A percentile compares a stretch with the other conserved stretches of the same genome.
These are phyloP conservation scores for Colletotrichum sp. DNA, from an alignment of 2,329 filamentous ascomycete species.

Conservation along the genomic window DNA sequence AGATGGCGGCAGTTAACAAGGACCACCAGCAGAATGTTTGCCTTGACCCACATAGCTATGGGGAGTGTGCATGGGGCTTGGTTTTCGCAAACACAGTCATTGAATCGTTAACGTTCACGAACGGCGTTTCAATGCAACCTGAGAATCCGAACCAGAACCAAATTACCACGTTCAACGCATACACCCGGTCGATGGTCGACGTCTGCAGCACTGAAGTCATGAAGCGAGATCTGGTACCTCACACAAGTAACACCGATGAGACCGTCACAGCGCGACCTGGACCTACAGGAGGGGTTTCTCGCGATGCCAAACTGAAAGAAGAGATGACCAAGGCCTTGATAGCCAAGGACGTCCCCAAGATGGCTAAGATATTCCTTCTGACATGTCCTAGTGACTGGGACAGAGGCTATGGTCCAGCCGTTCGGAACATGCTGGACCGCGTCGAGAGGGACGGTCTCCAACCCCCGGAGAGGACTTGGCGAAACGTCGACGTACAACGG, in stretches of 20 bases:
- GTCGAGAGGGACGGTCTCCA: neutral
- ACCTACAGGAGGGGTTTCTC: neutral
- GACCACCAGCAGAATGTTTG: neutral
- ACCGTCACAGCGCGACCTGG: neutral
- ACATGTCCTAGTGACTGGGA: neutral
- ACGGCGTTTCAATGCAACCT: neutral
- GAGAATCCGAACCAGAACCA: neutral
- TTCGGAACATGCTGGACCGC: too few species aligned
- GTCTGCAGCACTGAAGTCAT: neutral
- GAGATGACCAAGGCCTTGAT: neutral
- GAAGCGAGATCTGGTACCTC: neutral
- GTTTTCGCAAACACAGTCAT: neutral
- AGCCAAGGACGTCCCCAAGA: neutral
- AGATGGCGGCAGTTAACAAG: neutral
- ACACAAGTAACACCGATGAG: neutral
- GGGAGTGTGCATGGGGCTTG: neutral
- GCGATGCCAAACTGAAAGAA: neutral
- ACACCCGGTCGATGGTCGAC: neutral
- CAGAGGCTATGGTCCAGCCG: neutral
- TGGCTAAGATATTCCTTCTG: neutral
- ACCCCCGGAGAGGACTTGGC: neutral
- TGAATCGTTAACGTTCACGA: neutral
- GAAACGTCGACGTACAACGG: neutral
- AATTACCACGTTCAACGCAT: neutral
- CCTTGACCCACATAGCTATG: neutral